Evolutionary conservation across 805 yeast genomes (phyloP), one percentile per base, ranked within the genome.

Genomic region (Tanozyma kutaoensis): DNA sequence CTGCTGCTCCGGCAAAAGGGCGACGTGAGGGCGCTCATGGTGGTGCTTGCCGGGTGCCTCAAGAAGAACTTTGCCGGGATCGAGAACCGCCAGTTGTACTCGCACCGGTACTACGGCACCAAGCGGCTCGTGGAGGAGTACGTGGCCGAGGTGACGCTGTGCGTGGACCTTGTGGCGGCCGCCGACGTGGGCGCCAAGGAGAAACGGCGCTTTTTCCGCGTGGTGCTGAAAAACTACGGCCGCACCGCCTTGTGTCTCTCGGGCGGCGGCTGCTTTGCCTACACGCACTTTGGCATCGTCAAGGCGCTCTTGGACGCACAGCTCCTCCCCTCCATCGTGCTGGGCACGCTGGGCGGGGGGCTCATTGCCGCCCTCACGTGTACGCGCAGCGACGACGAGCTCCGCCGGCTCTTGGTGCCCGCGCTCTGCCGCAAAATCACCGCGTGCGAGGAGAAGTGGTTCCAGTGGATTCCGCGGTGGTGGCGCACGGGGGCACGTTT

Each of bases 291-390:
- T 49, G 93, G 93, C 3, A 69, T 79, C 3, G 62, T 78, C 15
- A 74, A 73, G 35, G 86, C 85, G 0, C 48, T 80, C 22, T 49
- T 78, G 4, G 85, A 80, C 32, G 66, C 67, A 31, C 76, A 74
- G 43, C 50, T 69, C 26, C 51, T 79, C 27, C 93, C 93, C 1
- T 58, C 60, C 4, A 75, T 79, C 20, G 57, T 80, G 7, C 68
- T 80, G 20, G 93, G 93, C 1, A 79, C 91, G 0, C 72, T 82
- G 1, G 88, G 91, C 2, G 93, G 93, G 11, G 88, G 85, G 2
- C 50, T 77, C 9, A 70, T 78, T 10, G 86, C 91, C 1, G 80
- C 85, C 0, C 46, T 79, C 22, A 69, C 77, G 1, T 66, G 84
- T 27, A 71, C 82, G 0, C 53, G 86, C 29, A 73, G 82, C 1